Base-by-base conservation (phyloP, 768 basidiomycete species). In the Hygrocybe coccinea region DNA sequence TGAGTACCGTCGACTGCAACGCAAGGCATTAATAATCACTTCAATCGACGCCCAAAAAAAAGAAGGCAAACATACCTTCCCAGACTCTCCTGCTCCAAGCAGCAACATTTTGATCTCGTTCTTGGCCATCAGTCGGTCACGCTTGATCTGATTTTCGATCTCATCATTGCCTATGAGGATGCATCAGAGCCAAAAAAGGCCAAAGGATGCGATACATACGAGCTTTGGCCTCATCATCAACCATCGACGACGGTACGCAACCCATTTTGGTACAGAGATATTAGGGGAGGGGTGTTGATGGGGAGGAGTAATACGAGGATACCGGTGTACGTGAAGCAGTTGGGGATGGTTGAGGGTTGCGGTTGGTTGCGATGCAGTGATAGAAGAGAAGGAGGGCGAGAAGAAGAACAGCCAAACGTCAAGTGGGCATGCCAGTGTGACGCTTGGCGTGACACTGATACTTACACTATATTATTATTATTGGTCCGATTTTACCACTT, bases 71-170 rank as follows among this genome's bases (percentile, higher is more conserved):
- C 12, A 46, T n/a, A 88, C 88, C 82, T 97, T 97, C 64, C 95
- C 95, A 52, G 91, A 94, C 79, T 97, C 94, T 74, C 95, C 94
- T 56, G 95, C 94, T 55, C 95, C 95, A 24, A 98, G 79, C 56
- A 98, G 70, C 59, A 97, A 69, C 94, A 97, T 95, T 77, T 97
- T 95, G 67, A 95, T 92, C 71, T 94, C 92, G 64, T 93, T 94
- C 79, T 91, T 91, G 41, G 87, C 86, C 80, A 87, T 84, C 77
- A 89, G 82, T 43, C 87, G 76, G 75, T 95, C 93, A 64, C 85
- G 78, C 78, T 88, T 91, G 62, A 95, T 83, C 72, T 95, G 93
- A 72, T 74, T 87, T 77, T 95, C 93, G 61, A 95, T 95, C 77
- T 89, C 91, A 65, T 94, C 91, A 66, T 93, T 93, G 67, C 91